Evolutionary conservation across 768 basidiomycete genomes (phyloP).

Genomic region (Russula vinacea): DNA sequence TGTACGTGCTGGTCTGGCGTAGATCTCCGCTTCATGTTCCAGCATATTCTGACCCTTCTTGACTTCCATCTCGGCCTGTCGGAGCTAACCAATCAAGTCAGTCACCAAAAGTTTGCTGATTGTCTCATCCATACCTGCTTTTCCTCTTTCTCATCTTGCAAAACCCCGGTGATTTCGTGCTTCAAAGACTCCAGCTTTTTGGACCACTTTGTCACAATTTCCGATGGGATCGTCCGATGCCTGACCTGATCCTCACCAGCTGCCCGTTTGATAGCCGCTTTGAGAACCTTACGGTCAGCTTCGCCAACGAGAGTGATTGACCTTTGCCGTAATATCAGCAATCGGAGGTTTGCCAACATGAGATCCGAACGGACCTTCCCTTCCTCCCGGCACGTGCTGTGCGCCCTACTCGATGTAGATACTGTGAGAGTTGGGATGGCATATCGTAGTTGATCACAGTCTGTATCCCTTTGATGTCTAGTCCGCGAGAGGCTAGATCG

Average conservation of each 20-base stretch:
- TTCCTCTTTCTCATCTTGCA: slow-evolving; percentile 93
- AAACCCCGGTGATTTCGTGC: slow-evolving; percentile 70
- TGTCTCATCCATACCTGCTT: slow-evolving; percentile 58
- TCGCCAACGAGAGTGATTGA: slow-evolving; percentile 96
- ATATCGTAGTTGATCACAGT: slow-evolving; percentile 99
- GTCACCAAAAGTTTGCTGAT: slow-evolving; percentile 19
- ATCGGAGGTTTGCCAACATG: slow-evolving; percentile 1
- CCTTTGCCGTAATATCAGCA: slow-evolving; percentile 41
- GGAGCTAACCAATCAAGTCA: slow-evolving; percentile 49
- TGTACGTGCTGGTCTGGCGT: slow-evolving; percentile 89
- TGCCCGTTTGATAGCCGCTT: slow-evolving; percentile 89
- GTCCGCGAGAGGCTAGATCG: slow-evolving; percentile 89
- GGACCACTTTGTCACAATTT: slow-evolving; percentile 67
- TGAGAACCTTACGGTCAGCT: slow-evolving; percentile 93
- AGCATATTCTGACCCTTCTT: slow-evolving; percentile 94
- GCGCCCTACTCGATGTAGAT: slow-evolving; percentile 94
- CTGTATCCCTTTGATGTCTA: slow-evolving; percentile 97
- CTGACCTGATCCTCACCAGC: slow-evolving; percentile 74
- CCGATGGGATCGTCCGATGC: slow-evolving; percentile 82
- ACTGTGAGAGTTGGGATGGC: slow-evolving; percentile 89
- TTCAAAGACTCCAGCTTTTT: slow-evolving; percentile 68
- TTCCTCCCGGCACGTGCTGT: slow-evolving; percentile 93
- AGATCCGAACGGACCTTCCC: slow-evolving; percentile 63
- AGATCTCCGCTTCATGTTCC: slow-evolving; percentile 90
- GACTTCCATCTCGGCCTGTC: slow-evolving; percentile 93